Evolutionary conservation across 495 filamentous ascomycete genomes (phyloP).

Genomic region (Hypoxylon crocopeplum): DNA sequence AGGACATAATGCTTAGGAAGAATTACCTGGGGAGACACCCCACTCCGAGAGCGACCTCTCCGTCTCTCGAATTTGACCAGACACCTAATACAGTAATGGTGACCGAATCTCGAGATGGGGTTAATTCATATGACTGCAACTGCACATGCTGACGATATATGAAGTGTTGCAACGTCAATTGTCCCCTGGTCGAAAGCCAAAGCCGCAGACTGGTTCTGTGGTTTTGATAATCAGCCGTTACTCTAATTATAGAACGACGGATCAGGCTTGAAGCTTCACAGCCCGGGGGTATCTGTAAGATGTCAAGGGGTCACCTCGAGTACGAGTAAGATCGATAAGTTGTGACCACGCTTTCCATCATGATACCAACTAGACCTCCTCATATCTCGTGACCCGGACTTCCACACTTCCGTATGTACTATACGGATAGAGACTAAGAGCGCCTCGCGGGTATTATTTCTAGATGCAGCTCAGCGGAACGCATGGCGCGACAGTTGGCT

Average conservation of each 20-base stretch:
- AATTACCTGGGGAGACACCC: background rate
- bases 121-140: constrained; percentile 1
- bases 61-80: background rate
- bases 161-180: too few species aligned
- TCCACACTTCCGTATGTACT: too few species aligned
- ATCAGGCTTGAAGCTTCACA: constrained; percentile 5
- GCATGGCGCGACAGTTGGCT: constrained; percentile 4
- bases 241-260: constrained; percentile 30
- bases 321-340: constrained; percentile 7
- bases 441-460: too few species aligned
- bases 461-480: constrained; percentile 7
- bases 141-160: background rate
- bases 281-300: too few species aligned
- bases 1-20: background rate
- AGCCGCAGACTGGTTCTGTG: constrained; percentile 4
- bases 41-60: constrained; percentile 12
- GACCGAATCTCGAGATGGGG: constrained; percentile 4
- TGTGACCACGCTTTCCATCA: too few species aligned
- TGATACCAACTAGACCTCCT: too few species aligned
- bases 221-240: constrained; percentile 11
- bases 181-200: too few species aligned
- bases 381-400: too few species aligned
- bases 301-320: too few species aligned
- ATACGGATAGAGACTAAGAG: too few species aligned
- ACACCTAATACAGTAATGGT: constrained; percentile 4